phyloP scores from a whole-genome alignment of 352 stramenopile genomes.

The Blastocystis sp. region DNA sequence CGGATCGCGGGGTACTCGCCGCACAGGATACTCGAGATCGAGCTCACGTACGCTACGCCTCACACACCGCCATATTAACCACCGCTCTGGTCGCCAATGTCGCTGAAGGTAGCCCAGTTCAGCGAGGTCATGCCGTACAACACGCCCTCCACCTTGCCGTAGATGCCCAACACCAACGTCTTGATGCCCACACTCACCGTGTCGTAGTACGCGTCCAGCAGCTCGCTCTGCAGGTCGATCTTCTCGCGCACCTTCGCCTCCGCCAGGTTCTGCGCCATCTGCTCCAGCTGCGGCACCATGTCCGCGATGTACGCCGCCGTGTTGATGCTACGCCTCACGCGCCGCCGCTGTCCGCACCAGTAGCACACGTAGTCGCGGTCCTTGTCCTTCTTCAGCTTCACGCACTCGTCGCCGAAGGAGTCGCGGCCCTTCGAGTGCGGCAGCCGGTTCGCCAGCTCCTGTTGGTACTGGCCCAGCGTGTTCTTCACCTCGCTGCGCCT shows the following conservation, averaged over 20 bases:
- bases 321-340: constrained; percentile 74
- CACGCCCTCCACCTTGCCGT: constrained; percentile 83
- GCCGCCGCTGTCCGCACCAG: no score
- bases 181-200: constrained; percentile 88
- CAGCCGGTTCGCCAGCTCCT: constrained; percentile 78
- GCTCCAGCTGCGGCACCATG: constrained; percentile 88
- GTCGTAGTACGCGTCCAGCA: constrained; percentile 91
- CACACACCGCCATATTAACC: not conserved
- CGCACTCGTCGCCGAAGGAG: constrained; percentile 23
- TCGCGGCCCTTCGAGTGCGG: constrained; percentile 71
- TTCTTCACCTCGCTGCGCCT: constrained; percentile 84
- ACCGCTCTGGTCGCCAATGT: constrained; percentile 88
- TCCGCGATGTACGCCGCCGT: constrained; percentile 97
- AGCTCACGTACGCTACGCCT: constrained; percentile 80
- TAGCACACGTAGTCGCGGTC: no score
- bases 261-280: constrained; percentile 75
- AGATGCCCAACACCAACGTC: constrained; percentile 86
- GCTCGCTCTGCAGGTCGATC: constrained; percentile 83
- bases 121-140: constrained; percentile 83
- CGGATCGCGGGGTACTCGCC: constrained; percentile 85
- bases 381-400: constrained; percentile 9
- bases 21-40: constrained; percentile 86
- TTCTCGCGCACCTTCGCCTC: constrained; percentile 84
- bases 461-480: constrained; percentile 79
- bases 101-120: constrained; percentile 88